These are phyloP conservation scores for Penicillium sp. DNA, from an alignment of 2,329 filamentous ascomycete genomes.

Conservation along the genomic window DNA sequence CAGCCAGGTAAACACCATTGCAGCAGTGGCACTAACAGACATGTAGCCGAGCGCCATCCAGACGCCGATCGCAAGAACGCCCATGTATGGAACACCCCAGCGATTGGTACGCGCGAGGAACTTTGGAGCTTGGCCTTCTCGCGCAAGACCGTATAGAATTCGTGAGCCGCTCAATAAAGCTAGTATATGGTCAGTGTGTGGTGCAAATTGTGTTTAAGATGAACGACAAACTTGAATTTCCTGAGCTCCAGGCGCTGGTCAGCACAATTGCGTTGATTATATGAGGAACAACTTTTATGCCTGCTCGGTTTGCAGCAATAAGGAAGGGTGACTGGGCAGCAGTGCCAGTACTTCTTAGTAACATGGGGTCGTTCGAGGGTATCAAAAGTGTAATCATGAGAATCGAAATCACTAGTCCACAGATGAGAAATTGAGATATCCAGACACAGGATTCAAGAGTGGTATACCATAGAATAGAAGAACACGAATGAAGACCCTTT, in stretches of 20 bases:
- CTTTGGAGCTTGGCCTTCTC: conserved; percentile 39
- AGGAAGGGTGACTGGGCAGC: conserved; percentile 44
- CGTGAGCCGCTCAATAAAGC: conserved; percentile 36
- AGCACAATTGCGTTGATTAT: conserved; percentile 20
- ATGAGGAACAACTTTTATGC: conserved; percentile 31
- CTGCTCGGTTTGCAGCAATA: conserved; percentile 51
- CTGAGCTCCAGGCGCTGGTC: conserved; percentile 40
- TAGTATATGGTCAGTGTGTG: neutral
- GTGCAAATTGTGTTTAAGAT: neutral
- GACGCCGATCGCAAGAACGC: conserved; percentile 55
- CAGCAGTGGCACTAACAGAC: conserved; percentile 60
- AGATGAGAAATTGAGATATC: neutral
- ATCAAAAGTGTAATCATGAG: conserved; percentile 49
- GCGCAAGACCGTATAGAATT: conserved; percentile 40
- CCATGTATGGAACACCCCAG: conserved; percentile 59
- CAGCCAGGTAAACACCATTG: conserved; percentile 66
- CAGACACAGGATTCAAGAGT: no score
- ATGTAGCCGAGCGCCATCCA: conserved; percentile 66
- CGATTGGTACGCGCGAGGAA: conserved; percentile 40
- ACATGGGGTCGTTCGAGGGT: conserved; percentile 50
- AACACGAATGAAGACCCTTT: conserved; percentile 59
- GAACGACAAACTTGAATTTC: conserved; percentile 37
- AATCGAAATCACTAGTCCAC: conserved; percentile 51
- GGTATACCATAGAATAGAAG: conserved; percentile 53
- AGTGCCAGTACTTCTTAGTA: conserved; percentile 51